Evolutionary conservation across 306 rosid genomes (phyloP), one percentile per base, ranked within the genome.

Genomic region (Sicyos edulis): DNA sequence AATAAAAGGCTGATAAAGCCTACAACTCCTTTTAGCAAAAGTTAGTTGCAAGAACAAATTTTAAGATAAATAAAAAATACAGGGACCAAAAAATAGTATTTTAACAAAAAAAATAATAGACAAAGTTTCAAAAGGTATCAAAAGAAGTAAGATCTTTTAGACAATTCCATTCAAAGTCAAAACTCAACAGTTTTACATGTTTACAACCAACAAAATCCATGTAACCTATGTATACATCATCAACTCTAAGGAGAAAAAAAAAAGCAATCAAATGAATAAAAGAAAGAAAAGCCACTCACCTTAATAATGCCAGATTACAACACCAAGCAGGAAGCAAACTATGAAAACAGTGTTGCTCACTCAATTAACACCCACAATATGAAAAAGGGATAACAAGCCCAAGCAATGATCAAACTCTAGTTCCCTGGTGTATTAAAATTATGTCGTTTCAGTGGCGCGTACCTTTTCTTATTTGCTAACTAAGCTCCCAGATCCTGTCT

Each of bases 191-290:
- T 68, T 49, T 64, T 68, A 77, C 83, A 78, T 24, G 74, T 60
- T 70, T 78, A 37, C 37, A 32, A 32, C 37, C 75, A 80, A 73
- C 68, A 70, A 77, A 59, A 68, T 57, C 78, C 76, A 70, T 20
- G 77, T 74, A 52, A 70, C 74, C 80, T 67, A 44, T 74, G 70
- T 59, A 63, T 58, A 70, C 78, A 74, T 56, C 75, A 73, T 40
- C 74, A 64, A 67, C 73, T 68, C 73, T 49, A 68, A 49, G 50
- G 29, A 32, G 37, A 32, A 32, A 32, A 32, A 45, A 13, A 42
- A 44, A 66, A 54, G 37, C 12, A 66, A 44, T 37, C 44, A 7
- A 37, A 37, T 37, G 44, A 37, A 37, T 37, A 5, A 32, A 32
- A 32, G 37, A 32, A 47, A 10, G 8, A 49, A 32, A 68, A 13